Evolutionary conservation across 176 grass and related monocot genomes (phyloP), one percentile per base, ranked within the genome.

Genomic region (Phoenix dactylifera): DNA sequence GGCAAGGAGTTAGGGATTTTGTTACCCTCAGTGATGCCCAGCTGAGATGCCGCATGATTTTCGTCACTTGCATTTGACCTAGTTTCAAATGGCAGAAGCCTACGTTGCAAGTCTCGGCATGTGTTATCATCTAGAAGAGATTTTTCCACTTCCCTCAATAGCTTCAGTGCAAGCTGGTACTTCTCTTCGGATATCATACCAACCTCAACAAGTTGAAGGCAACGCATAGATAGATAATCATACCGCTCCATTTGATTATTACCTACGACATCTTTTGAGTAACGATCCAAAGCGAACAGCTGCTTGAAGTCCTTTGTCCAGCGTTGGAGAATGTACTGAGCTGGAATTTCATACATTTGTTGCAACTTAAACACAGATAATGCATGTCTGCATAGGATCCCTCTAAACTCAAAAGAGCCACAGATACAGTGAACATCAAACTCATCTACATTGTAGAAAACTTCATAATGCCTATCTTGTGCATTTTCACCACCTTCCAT

Each of bases 121-220:
- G 59, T 16, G 71, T 73, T 66, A 76, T 89, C 86, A 82, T 89
- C 86, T 69, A 89, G 57, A 72, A 89, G 74, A 59, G 82, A 72
- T 14, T 70, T 78, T 63, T 73, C 69, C 22, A 90, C 77, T 25
- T 79, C 75, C 6, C 32, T 76, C 58, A 90, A 65, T 60, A 90
- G 54, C 49, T 68, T 82, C 55, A 85, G 18, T 17, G 75, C 75
- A 79, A 66, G 72, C 55, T 76, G 72, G 70, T 85, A 85, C 63
- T 85, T 90, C 51, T 82, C 82, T 58, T 85, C 72, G 17, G 86
- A 90, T 70, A 57, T 29, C 55, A 71, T 58, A 50, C 86, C 82
- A 44, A 90, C 68, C 59, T 90, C 82, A 70, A 82, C 75, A 74
- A 90, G 82, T 52, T 64, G 86, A 71, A 90, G 82, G 75, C 82